A percentile compares a stretch with the other conserved stretches of the same genome.
Conservation (phyloP, 1,284 basidiomycete species). For the Grifola frondosa region DNA sequence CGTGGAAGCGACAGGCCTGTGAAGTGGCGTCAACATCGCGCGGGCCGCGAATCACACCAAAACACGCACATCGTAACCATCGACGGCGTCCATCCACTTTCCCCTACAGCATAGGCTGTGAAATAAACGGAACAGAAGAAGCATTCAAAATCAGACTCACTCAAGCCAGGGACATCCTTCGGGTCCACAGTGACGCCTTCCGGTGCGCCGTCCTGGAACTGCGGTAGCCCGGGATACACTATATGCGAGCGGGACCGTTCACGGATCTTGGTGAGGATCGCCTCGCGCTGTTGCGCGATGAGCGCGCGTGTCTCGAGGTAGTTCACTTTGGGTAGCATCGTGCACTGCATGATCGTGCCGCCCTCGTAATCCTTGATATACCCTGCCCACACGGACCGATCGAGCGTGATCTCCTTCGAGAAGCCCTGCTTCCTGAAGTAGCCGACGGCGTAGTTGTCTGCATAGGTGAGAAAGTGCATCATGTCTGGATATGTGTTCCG, state of each 20-base stretch:
- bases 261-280: constrained; percentile 87
- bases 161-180: constrained; percentile 81
- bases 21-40: not conserved
- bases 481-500: constrained; percentile 77
- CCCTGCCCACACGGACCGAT: constrained; percentile 92
- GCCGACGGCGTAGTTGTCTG: constrained; percentile 98
- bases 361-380: constrained; percentile 99
- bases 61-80: constrained; percentile 63
- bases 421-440: constrained; percentile 99
- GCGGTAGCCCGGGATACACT: constrained; percentile 79
- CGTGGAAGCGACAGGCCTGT: constrained; percentile 33
- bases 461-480: constrained; percentile 96
- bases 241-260: constrained; percentile 87
- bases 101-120: constrained; percentile 46
- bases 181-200: constrained; percentile 57
- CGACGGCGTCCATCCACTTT: constrained; percentile 92
- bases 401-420: constrained; percentile 93
- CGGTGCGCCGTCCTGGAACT: constrained; percentile 65
- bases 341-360: constrained; percentile 99
- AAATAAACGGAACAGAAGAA: not conserved
- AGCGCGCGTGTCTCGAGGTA: constrained; percentile 85
- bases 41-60: constrained; percentile 1
- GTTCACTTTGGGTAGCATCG: constrained; percentile 88
- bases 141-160: constrained; percentile 43
- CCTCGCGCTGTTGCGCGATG: constrained; percentile 84